A percentile compares a stretch with the other conserved stretches of the same genome.
Conservation (phyloP, 805 yeast genomes). For the Candida railenensis region DNA sequence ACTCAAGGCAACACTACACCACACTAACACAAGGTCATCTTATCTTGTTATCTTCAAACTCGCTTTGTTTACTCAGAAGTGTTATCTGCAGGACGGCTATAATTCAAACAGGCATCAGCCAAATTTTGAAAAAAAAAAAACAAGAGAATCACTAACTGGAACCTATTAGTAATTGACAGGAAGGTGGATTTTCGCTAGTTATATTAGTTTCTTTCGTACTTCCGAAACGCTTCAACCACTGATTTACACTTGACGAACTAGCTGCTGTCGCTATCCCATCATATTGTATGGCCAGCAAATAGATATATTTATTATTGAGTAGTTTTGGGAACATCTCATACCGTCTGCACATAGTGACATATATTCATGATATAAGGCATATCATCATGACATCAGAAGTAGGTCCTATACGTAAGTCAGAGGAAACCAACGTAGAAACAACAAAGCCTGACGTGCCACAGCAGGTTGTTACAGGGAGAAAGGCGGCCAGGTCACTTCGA, state of each 20-base stretch:
- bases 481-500: slow-evolving; percentile 57
- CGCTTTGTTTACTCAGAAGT: no score
- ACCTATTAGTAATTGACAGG: no score
- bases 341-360: no score
- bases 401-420: background rate
- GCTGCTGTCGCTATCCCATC: background rate
- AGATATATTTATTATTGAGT: background rate
- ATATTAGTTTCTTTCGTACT: no score
- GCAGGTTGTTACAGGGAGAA: slow-evolving; percentile 45
- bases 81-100: background rate
- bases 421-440: background rate
- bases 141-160: no score
- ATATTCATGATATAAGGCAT: no score
- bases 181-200: no score
- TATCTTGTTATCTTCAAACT: background rate
- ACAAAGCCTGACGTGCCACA: background rate
- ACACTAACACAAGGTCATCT: background rate
- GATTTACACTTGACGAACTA: background rate
- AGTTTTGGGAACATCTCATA: no score
- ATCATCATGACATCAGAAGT: background rate
- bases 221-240: no score
- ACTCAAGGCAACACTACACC: background rate
- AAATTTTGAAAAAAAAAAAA: no score
- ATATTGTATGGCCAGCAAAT: background rate
- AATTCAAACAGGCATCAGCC: background rate